A percentile compares a stretch with the other conserved stretches of the same genome.
Evolutionary conservation across 2,329 filamentous ascomycete genomes (phyloP).

Genomic region (Sporothrix curviconia): DNA sequence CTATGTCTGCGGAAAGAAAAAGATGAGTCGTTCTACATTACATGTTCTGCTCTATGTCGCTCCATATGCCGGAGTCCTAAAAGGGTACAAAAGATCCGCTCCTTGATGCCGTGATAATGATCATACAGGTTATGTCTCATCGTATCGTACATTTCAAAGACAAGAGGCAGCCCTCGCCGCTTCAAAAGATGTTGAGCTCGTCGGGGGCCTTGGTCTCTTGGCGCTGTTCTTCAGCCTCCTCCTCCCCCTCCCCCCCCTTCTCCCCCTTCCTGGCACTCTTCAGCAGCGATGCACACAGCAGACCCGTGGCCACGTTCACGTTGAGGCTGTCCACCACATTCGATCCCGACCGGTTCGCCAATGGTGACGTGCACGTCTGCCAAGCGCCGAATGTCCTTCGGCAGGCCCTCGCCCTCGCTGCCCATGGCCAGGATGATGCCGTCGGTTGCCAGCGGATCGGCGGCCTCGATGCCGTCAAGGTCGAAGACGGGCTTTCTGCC

Average conservation of each 20-base stretch:
- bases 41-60: neutral
- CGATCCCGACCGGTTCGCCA: conserved; percentile 42
- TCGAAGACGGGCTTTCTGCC: conserved; percentile 37
- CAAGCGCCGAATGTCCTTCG: conserved; percentile 54
- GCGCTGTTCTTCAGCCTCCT: neutral
- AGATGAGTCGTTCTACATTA: neutral
- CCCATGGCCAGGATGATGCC: conserved; percentile 79
- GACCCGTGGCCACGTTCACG: conserved; percentile 77
- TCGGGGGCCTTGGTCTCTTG: neutral
- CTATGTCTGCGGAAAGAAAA: neutral
- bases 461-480: conserved; percentile 41
- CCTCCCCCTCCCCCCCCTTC: neutral
- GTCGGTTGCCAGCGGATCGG: conserved; percentile 47
- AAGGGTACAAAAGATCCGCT: neutral
- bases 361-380: conserved; percentile 65
- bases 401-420: conserved; percentile 70
- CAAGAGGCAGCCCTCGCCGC: too few relatives aligned
- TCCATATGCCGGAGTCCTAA: neutral
- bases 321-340: conserved; percentile 80
- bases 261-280: too few relatives aligned
- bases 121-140: too few relatives aligned
- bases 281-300: conserved; percentile 67
- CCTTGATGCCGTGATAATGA: neutral
- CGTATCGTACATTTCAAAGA: too few relatives aligned
- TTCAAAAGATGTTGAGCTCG: too few relatives aligned